Percentiles rank a stretch among this genome's conserved stretches.
These are phyloP conservation scores for Thuidium tamariscinum DNA, from an alignment of 225 moss, liverwort and hornwort species.

Conservation along the genomic window DNA sequence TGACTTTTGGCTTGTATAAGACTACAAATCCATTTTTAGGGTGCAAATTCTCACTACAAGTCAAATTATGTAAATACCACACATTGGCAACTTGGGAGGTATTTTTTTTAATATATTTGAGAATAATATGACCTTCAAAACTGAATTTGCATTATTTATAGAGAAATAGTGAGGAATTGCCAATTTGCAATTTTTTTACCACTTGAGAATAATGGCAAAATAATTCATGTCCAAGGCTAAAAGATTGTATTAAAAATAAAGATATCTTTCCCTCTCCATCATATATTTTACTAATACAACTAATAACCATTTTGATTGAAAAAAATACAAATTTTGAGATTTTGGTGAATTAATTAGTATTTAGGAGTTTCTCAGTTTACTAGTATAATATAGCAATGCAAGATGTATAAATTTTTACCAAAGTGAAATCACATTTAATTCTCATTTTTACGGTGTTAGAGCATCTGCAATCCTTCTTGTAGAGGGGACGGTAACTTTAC, in stretches of 20 bases:
- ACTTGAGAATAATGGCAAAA: background rate
- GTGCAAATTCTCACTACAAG: background rate
- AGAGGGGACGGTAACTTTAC: no score
- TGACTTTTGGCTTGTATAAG: background rate
- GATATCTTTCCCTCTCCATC: background rate
- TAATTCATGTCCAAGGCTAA: background rate
- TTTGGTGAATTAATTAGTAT: background rate
- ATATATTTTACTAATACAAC: background rate
- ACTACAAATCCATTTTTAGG: background rate
- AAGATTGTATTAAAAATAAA: background rate
- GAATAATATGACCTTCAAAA: background rate
- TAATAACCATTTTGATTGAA: background rate
- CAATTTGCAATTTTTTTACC: background rate
- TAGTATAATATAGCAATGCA: background rate
- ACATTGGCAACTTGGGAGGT: rapidly evolving
- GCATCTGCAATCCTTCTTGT: no score
- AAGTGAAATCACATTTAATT: background rate
- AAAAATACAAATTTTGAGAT: background rate
- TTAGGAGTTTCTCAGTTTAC: background rate
- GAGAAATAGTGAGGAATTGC: background rate
- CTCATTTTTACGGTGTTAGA: background rate
- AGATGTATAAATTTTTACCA: background rate
- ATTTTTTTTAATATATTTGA: background rate
- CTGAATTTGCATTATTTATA: background rate
- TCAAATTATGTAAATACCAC: background rate